phyloP scores from a whole-genome alignment of 2,329 filamentous ascomycete species.

The Periglandula ipomoeae region DNA sequence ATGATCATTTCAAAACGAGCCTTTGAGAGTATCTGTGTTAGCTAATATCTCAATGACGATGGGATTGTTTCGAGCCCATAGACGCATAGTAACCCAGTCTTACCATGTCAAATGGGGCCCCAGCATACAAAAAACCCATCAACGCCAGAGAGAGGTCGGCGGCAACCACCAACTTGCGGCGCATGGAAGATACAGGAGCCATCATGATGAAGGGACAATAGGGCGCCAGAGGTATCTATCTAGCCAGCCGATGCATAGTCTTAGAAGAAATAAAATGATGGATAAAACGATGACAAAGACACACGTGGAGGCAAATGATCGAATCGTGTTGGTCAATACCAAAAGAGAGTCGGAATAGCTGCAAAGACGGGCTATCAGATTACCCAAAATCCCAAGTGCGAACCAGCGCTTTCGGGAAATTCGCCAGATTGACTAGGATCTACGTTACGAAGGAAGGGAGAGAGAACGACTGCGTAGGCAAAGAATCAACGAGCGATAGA shows the following conservation, averaged over 20 bases:
- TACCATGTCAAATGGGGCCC: slow-evolving; percentile 1
- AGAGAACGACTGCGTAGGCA: not conserved
- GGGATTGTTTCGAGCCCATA: no score
- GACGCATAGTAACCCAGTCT: not conserved
- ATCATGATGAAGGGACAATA: slow-evolving; percentile 1
- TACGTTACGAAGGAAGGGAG: not conserved
- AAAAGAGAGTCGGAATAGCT: not conserved
- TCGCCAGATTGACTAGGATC: not conserved
- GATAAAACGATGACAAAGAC: no score
- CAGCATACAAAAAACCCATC: not conserved
- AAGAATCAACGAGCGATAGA: not conserved
- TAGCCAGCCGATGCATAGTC: not conserved
- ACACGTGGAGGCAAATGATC: no score
- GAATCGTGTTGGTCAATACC: no score
- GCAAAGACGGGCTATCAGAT: not conserved
- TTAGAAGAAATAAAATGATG: no score
- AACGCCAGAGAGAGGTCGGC: slow-evolving; percentile 2
- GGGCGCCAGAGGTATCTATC: not conserved
- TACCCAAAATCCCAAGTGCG: not conserved
- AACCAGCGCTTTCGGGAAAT: not conserved
- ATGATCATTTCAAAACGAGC: not conserved
- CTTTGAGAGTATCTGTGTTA: not conserved
- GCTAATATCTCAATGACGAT: not conserved
- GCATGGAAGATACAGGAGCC: not conserved
- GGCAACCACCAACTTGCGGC: slow-evolving; percentile 4